These are phyloP conservation scores for Pochonia chlamydosporia DNA, from an alignment of 2,329 filamentous ascomycete species.

Conservation along the genomic window DNA sequence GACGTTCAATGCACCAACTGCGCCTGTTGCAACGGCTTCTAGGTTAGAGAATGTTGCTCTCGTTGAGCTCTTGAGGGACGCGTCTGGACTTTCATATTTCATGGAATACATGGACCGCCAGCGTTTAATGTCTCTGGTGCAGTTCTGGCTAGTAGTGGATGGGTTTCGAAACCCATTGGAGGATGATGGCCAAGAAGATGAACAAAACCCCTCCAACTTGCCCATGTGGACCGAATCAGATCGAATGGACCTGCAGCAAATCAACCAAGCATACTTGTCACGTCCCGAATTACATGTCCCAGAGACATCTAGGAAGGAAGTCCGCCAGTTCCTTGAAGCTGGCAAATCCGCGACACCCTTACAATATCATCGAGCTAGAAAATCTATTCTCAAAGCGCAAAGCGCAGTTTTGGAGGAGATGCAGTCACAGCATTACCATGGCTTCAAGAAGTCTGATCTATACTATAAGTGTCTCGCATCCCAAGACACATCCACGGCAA, in stretches of 20 bases:
- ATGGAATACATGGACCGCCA: slow-evolving; percentile 99
- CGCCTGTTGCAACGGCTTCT: slow-evolving; percentile 39
- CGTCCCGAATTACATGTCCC: slow-evolving; percentile 76
- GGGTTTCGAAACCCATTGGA: slow-evolving; percentile 92
- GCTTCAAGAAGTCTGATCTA: slow-evolving; percentile 87
- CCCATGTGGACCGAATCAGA: slow-evolving; percentile 78
- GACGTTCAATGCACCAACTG: slow-evolving; percentile 16
- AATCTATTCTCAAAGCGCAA: slow-evolving; percentile 76
- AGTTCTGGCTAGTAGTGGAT: slow-evolving; percentile 98
- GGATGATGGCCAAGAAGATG: slow-evolving; percentile 62
- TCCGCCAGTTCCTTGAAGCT: slow-evolving; percentile 72
- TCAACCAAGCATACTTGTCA: slow-evolving; percentile 82
- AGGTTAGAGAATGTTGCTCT: slow-evolving; percentile 70
- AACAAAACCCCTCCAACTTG: slow-evolving; percentile 54
- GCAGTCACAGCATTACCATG: slow-evolving; percentile 71
- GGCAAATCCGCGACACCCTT: slow-evolving; percentile 69
- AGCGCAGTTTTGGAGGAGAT: slow-evolving; percentile 79
- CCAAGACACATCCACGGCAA: slow-evolving; percentile 54
- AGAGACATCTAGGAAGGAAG: slow-evolving; percentile 59
- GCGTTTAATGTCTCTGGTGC: slow-evolving; percentile 78
- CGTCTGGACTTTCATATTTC: slow-evolving; percentile 91
- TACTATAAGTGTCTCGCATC: slow-evolving; percentile 95
- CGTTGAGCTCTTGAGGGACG: slow-evolving; percentile 80
- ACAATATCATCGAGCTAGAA: slow-evolving; percentile 79
- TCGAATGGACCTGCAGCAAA: slow-evolving; percentile 80